Evolutionary conservation across 805 yeast species (phyloP), one percentile per base, ranked within the genome.

Genomic region (Cyberlindnera samutprakarnensis): DNA sequence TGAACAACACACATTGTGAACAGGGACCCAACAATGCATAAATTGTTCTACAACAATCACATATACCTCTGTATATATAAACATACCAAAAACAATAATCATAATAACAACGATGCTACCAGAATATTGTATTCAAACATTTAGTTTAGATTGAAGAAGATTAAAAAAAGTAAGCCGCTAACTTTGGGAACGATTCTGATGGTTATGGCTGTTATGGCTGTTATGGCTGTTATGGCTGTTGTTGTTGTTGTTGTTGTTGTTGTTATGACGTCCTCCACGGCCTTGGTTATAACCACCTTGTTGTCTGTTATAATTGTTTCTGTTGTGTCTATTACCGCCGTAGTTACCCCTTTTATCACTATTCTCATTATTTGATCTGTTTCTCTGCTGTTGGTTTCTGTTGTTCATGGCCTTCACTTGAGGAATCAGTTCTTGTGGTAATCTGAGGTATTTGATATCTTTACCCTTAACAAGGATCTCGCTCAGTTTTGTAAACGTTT

Each of bases 391-490:
- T 61, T 66, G 60, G 51, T 65, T 61, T 49, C 70, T 59, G 42
- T 64, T 56, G 43, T 70, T 72, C 44, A 74, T 81, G 44, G 77
- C 83, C 51, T 78, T 80, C 40, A 83, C 82, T 41, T 75, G 72
- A 44, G 78, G 87, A 65, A 83, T 82, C 25, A 80, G 64, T 47
- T 75, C 81, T 45, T 82, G 84, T 18, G 84, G 85, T 54, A 83
- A 65, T 57, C 85, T 75, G 42, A 83, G 66, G 46, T 75, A 76
- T 53, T 82, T 83, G 59, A 86, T 81, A 47, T 83, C 90, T 42
- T 72, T 79, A 27, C 96, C 96, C 53, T 88, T 77, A 24, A 88
- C 72, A 53, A 87, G 88, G 36, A 80, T 70, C 47, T 84, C 94
- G 4, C 77, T 73, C 28, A 81, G 58, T 50, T 78, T 77, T 32